Evolutionary conservation across 2,329 filamentous ascomycete genomes (phyloP), one percentile per base, ranked within the genome.

Genomic region (Fusarium goolgardi): DNA sequence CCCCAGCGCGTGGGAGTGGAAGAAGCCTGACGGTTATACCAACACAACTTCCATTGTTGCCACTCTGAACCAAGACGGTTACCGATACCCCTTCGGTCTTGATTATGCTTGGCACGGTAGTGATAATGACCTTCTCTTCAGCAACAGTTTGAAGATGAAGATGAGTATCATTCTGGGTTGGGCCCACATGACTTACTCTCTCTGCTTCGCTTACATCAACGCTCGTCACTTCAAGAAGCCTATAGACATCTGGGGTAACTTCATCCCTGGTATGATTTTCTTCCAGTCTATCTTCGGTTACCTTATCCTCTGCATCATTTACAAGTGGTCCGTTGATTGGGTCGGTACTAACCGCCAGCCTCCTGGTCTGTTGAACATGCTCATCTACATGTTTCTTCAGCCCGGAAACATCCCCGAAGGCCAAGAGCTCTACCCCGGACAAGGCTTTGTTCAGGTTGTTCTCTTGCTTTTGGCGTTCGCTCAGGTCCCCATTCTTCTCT

Each of bases 141-240:
- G 89, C 78, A 99, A 99, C 90, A 96, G 92, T 81, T 96, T 96
- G 87, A 99, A 99, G 90, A 99, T 99, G 96, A 99, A 99, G 86
- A 92, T 99, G 82, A 96, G 93, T 83, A 97, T 99, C 77, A 88
- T 99, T 71, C 87, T 99, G 70, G 96, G 96, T 79, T 99, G 96
- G 96, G 88, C 88, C 61, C 94, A 97, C 83, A 99, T 99, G 96
- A 99, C 96, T 5, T 99, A 97, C 82, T 98, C 96, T 20, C 88
- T 99, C 45, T 94, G 92, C 83, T 90, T 97, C 76, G 91, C 96
- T 25, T 96, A 92, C 76, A 88, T 97, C 85, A 99, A 99, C 77
- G 95, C 94, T 50, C 90, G 90, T 59, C 93, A 97, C 81, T 99
- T 98, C 86, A 95, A 94, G 84, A 92, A 90, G 68, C 92, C 92